Evolutionary conservation across 768 basidiomycete genomes (phyloP).

Genomic region (Auricularia sp.): DNA sequence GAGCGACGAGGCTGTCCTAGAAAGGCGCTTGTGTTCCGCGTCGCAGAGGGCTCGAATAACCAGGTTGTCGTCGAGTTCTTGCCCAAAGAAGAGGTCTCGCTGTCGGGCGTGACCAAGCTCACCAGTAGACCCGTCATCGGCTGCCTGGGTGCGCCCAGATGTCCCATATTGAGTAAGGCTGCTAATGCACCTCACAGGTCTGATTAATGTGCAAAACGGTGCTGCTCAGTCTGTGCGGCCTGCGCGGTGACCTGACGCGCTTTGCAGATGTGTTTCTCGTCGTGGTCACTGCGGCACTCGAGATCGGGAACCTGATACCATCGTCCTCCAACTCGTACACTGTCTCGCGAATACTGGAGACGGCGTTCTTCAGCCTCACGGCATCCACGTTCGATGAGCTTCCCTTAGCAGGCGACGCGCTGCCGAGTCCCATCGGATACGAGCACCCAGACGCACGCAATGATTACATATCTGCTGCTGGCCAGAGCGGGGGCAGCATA

Average conservation of each 20-base stretch:
- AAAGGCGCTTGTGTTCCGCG: conserved; percentile 63
- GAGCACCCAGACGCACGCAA: conserved; percentile 40
- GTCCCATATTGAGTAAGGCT: no score
- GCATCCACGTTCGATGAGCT: conserved; percentile 79
- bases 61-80: conserved; percentile 86
- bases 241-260: background rate
- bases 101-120: conserved; percentile 50
- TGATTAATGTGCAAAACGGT: conserved; percentile 28
- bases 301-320: conserved; percentile 62
- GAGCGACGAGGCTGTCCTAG: conserved; percentile 50
- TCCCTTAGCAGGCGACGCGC: conserved; percentile 40
- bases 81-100: conserved; percentile 60
- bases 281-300: conserved; percentile 64
- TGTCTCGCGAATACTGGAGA: conserved; percentile 77
- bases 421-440: conserved; percentile 31
- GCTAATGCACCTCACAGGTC: conserved; percentile 1
- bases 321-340: conserved; percentile 45
- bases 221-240: conserved; percentile 9
- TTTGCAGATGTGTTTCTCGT: conserved; percentile 73
- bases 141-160: conserved; percentile 47
- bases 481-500: conserved; percentile 33
- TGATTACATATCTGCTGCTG: conserved; percentile 21
- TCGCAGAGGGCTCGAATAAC: conserved; percentile 35
- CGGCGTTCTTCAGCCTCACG: conserved; percentile 81
- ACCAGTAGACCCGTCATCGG: conserved; percentile 71